These are phyloP conservation scores for Catunica adiposa DNA, from an alignment of 2,329 filamentous ascomycete genomes.

Conservation along the genomic window DNA sequence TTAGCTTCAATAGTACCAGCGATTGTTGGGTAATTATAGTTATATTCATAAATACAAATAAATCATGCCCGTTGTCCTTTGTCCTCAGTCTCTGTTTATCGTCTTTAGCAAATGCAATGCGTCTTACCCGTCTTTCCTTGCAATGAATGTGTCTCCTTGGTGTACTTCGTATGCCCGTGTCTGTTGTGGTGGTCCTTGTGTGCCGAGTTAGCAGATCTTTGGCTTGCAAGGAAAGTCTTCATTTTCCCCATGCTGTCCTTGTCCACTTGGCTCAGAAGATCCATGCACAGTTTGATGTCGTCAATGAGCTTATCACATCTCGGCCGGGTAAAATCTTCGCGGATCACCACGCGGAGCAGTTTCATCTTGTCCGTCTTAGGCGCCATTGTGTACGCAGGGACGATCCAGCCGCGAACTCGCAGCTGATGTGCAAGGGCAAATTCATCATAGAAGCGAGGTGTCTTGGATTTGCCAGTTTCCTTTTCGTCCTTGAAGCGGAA, in stretches of 20 bases:
- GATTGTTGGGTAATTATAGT: background rate
- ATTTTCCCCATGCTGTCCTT: slow-evolving; percentile 52
- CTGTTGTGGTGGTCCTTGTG: slow-evolving; percentile 36
- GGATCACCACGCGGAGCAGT: slow-evolving; percentile 81
- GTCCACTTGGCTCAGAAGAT: slow-evolving; percentile 59
- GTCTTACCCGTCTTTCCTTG: slow-evolving; percentile 87
- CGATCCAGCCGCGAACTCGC: slow-evolving; percentile 76
- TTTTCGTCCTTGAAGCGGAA: slow-evolving; percentile 54
- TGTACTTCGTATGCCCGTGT: slow-evolving; percentile 35
- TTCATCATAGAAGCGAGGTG: slow-evolving; percentile 51
- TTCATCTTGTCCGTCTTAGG: slow-evolving; percentile 70
- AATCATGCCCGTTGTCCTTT: background rate
- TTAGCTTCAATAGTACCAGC: no score
- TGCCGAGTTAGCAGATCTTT: slow-evolving; percentile 23
- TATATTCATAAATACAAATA: background rate
- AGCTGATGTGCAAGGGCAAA: slow-evolving; percentile 72
- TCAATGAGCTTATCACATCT: slow-evolving; percentile 62
- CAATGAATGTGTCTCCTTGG: slow-evolving; percentile 66
- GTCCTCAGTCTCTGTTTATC: no score
- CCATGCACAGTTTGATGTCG: slow-evolving; percentile 64
- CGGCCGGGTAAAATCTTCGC: slow-evolving; percentile 75
- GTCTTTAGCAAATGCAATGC: slow-evolving; percentile 58
- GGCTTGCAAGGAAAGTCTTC: slow-evolving; percentile 44
- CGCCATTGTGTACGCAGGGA: slow-evolving; percentile 94
- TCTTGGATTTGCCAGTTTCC: slow-evolving; percentile 23